These are phyloP conservation scores for Phytophthora multivora DNA, from an alignment of 352 stramenopile species.

Conservation along the genomic window DNA sequence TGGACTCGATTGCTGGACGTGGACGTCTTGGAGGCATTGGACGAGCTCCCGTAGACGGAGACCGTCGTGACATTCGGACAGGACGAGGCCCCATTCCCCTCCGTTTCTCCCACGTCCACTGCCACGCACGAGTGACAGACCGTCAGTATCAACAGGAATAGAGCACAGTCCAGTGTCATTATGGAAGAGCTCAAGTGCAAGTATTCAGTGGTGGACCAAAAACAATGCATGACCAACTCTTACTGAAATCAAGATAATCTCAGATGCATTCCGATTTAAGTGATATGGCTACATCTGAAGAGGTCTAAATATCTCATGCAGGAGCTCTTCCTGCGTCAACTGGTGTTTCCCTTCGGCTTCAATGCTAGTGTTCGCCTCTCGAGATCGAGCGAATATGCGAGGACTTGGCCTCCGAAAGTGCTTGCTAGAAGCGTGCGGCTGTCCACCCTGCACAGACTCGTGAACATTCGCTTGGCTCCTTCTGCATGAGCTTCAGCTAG, in stretches of 20 bases:
- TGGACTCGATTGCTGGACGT: slow-evolving; percentile 14
- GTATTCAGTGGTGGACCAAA: slow-evolving; percentile 3
- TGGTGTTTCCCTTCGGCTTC: slow-evolving; percentile 2
- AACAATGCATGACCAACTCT: neutral
- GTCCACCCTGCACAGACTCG: slow-evolving; percentile 50
- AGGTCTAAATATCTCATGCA: slow-evolving; percentile 18
- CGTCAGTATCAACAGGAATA: slow-evolving; percentile 14
- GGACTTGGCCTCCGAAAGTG: slow-evolving; percentile 57
- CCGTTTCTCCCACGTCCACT: slow-evolving; percentile 38
- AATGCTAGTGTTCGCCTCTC: slow-evolving; percentile 27
- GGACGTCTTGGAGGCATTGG: slow-evolving; percentile 13
- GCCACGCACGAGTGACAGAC: slow-evolving; percentile 1
- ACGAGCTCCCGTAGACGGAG: slow-evolving; percentile 10
- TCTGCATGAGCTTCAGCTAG: slow-evolving; percentile 56
- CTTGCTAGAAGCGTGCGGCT: slow-evolving; percentile 49
- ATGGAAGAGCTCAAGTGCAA: neutral
- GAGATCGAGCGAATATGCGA: slow-evolving; percentile 46
- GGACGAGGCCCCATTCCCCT: slow-evolving; percentile 9
- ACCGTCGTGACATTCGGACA: slow-evolving; percentile 45
- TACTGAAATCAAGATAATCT: slow-evolving; percentile 16
- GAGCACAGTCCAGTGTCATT: slow-evolving; percentile 1
- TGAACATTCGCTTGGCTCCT: slow-evolving; percentile 62
- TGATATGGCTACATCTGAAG: no score
- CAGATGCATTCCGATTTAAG: slow-evolving; percentile 29
- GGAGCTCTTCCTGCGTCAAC: slow-evolving; percentile 26